Percentiles rank a stretch among this genome's conserved stretches.
These are phyloP conservation scores for Plectranthus barbatus DNA, from an alignment of 257 asterid species.

Conservation along the genomic window DNA sequence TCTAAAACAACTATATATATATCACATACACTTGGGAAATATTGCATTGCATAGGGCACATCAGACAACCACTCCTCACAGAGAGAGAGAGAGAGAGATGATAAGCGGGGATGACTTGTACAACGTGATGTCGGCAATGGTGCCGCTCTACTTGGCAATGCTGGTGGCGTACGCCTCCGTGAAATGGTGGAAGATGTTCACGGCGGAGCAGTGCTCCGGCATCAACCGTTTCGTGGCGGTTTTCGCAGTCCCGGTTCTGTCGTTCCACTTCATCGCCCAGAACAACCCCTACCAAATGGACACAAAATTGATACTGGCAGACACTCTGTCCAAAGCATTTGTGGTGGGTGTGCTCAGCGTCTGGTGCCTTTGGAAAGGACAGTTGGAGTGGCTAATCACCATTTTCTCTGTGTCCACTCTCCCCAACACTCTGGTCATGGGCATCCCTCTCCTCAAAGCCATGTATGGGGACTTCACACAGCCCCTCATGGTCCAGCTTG, in stretches of 20 bases:
- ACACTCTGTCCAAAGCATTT: slow-evolving; percentile 39
- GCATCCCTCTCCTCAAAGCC: slow-evolving; percentile 64
- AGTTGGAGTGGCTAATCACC: slow-evolving; percentile 60
- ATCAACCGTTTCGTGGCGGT: slow-evolving; percentile 66
- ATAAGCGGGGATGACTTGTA: slow-evolving; percentile 47
- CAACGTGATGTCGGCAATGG: slow-evolving; percentile 70
- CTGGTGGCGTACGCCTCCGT: slow-evolving; percentile 55
- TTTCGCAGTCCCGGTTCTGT: slow-evolving; percentile 61
- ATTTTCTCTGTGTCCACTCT: slow-evolving; percentile 63
- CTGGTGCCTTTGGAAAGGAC: slow-evolving; percentile 37
- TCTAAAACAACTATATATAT: background rate
- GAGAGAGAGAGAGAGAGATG: slow-evolving; percentile 21
- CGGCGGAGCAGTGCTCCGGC: slow-evolving; percentile 74
- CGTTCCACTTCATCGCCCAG: slow-evolving; percentile 67
- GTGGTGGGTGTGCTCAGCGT: slow-evolving; percentile 28
- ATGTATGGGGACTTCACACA: slow-evolving; percentile 71
- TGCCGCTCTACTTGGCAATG: slow-evolving; percentile 67
- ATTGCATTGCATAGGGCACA: background rate
- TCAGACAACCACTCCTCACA: background rate
- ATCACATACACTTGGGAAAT: background rate
- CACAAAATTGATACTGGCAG: slow-evolving; percentile 49
- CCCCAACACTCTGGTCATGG: slow-evolving; percentile 71
- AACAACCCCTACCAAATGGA: slow-evolving; percentile 74
- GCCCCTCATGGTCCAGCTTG: slow-evolving; percentile 60
- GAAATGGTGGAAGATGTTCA: slow-evolving; percentile 58